These are phyloP conservation scores for Avena eriantha DNA, from an alignment of 176 grass and related monocot genomes.

Conservation along the genomic window DNA sequence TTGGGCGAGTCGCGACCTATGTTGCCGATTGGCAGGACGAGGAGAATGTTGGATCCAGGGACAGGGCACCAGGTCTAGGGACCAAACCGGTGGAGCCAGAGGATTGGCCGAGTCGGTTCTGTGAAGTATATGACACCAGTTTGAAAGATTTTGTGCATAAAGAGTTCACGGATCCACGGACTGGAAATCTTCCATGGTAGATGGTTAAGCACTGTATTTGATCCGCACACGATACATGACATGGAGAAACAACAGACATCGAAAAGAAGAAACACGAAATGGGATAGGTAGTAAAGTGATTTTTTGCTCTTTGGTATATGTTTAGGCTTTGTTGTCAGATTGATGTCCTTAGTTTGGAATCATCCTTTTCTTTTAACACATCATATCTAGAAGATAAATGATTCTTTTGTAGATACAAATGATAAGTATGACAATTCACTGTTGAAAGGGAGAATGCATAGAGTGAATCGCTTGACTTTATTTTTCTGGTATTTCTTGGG, in stretches of 20 bases:
- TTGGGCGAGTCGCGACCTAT: slow-evolving; percentile 83
- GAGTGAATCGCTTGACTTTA: slow-evolving; percentile 28
- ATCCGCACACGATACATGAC: slow-evolving; percentile 27
- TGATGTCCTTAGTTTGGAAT: slow-evolving; percentile 20
- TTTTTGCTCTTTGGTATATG: slow-evolving; percentile 54
- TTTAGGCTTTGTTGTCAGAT: slow-evolving; percentile 9
- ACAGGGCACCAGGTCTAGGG: slow-evolving; percentile 85
- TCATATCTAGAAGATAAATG: slow-evolving; percentile 57
- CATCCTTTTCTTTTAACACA: slow-evolving; percentile 43
- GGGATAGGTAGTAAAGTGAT: slow-evolving; percentile 35
- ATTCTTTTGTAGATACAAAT: slow-evolving; percentile 96
- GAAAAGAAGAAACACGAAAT: slow-evolving; percentile 36
- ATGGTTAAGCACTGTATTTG: slow-evolving; percentile 37
- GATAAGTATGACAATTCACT: slow-evolving; percentile 44
- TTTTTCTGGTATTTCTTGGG: background rate
- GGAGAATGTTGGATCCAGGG: slow-evolving; percentile 95
- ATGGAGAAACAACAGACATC: slow-evolving; percentile 38
- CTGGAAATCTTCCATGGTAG: slow-evolving; percentile 87
- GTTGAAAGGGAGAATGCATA: slow-evolving; percentile 51
- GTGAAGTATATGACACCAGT: slow-evolving; percentile 83
- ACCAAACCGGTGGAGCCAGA: slow-evolving; percentile 86
- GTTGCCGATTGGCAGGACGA: slow-evolving; percentile 94
- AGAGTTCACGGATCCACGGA: slow-evolving; percentile 49
- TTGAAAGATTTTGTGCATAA: slow-evolving; percentile 80
- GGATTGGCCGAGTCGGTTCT: slow-evolving; percentile 87